These are phyloP conservation scores for Phytopythium helicoides DNA, from an alignment of 352 stramenopile genomes.

Conservation along the genomic window DNA sequence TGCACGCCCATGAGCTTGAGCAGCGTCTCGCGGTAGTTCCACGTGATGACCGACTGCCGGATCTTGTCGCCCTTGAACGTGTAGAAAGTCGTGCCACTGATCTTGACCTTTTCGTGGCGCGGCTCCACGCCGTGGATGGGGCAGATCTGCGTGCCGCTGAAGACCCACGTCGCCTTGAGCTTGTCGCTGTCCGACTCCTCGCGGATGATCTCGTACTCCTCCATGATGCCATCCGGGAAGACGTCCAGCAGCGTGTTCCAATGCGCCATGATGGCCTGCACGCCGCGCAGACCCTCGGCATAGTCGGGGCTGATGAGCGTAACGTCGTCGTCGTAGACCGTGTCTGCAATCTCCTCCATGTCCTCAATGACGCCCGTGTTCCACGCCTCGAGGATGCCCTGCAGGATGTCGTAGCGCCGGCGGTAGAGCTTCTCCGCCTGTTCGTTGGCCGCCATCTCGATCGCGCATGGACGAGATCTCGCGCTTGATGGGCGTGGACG, in stretches of 20 bases:
- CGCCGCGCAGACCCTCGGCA: constrained; percentile 54
- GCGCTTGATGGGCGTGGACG: constrained; percentile 6
- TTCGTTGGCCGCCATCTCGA: constrained; percentile 25
- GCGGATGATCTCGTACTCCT: constrained; percentile 74
- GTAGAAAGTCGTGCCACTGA: constrained; percentile 73
- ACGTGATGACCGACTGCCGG: constrained; percentile 64
- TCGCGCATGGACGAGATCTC: constrained; percentile 16
- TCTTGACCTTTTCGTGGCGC: constrained; percentile 75
- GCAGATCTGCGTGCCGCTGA: constrained; percentile 77
- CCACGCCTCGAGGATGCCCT: constrained; percentile 75
- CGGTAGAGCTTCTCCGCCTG: constrained; percentile 57
- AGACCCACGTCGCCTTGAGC: constrained; percentile 73
- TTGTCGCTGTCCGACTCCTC: constrained; percentile 55
- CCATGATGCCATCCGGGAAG: constrained; percentile 82
- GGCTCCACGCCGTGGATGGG: constrained; percentile 69
- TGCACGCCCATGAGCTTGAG: constrained; percentile 69
- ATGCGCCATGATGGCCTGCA: constrained; percentile 70
- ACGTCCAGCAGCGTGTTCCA: constrained; percentile 67
- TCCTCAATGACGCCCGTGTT: constrained; percentile 82
- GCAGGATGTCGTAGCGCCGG: constrained; percentile 67
- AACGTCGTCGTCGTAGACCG: constrained; percentile 71
- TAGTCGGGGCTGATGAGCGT: constrained; percentile 68
- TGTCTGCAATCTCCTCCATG: constrained; percentile 76
- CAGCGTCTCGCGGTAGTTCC: constrained; percentile 71
- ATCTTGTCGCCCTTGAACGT: constrained; percentile 80